Percentiles rank a stretch among this genome's conserved stretches.
phyloP scores from a whole-genome alignment of 495 filamentous ascomycete species.

The Penicillium atrosanguineum region DNA sequence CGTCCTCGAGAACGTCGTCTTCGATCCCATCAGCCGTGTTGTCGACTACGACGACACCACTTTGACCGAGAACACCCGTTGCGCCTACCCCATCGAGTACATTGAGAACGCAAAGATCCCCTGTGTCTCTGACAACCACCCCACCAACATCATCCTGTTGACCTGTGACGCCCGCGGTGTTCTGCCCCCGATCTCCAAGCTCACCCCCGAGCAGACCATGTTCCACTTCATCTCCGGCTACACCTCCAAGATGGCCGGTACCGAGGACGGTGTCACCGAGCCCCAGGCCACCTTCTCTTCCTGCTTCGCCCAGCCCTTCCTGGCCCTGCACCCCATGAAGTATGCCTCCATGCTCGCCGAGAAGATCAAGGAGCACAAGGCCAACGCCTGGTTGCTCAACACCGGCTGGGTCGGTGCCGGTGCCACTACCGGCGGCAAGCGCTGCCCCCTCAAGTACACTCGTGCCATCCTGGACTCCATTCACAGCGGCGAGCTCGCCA shows the following conservation, averaged over 20 bases:
- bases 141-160: conserved; percentile 94
- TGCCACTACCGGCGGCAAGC: conserved; percentile 91
- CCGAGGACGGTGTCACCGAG: conserved; percentile 93
- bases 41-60: conserved; percentile 96
- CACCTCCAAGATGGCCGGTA: conserved; percentile 99
- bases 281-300: conserved; percentile 98
- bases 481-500: conserved; percentile 91
- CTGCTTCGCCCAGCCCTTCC: conserved; percentile 99
- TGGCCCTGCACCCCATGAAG: conserved; percentile 98
- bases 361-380: conserved; percentile 92
- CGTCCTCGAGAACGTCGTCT: conserved; percentile 97
- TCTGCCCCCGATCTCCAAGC: conserved; percentile 95
- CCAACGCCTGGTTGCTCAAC: conserved; percentile 98
- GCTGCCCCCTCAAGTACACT: conserved; percentile 98
- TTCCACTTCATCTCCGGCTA: conserved; percentile 99
- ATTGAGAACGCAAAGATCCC: conserved; percentile 98
- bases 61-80: conserved; percentile 96
- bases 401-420: conserved; percentile 99
- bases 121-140: conserved; percentile 82
- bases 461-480: conserved; percentile 97
- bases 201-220: conserved; percentile 95
- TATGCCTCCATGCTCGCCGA: conserved; percentile 97
- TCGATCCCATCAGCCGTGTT: conserved; percentile 81
- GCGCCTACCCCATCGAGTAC: conserved; percentile 98
- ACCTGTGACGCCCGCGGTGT: conserved; percentile 98